Percentiles rank a stretch among this genome's conserved stretches.
Evolutionary conservation across 1,284 basidiomycete genomes (phyloP).

Genomic region (Hortiboletus rubellus): DNA sequence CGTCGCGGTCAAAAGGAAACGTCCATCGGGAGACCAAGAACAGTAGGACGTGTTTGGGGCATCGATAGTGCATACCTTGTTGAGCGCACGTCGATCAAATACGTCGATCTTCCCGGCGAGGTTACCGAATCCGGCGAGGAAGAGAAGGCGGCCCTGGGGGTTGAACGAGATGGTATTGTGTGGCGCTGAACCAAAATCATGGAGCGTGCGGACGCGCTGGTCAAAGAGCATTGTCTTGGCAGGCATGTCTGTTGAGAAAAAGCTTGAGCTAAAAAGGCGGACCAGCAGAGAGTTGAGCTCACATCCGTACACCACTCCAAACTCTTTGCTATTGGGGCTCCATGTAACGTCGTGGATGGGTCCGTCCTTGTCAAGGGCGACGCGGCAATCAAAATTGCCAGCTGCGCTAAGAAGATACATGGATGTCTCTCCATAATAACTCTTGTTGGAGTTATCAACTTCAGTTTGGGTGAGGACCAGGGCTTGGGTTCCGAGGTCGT

Average conservation of each 20-base stretch:
- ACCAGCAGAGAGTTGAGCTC: constrained; percentile 37
- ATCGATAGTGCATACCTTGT: constrained; percentile 84
- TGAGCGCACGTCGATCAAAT: constrained; percentile 85
- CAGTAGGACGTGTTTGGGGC: constrained; percentile 93
- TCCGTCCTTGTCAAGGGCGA: constrained; percentile 94
- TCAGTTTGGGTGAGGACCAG: constrained; percentile 93
- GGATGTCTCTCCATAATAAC: constrained; percentile 97
- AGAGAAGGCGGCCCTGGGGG: constrained; percentile 85
- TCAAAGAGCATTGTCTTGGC: constrained; percentile 93
- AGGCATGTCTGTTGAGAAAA: constrained; percentile 74
- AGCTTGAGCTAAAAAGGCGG: background rate
- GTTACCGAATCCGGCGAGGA: constrained; percentile 95
- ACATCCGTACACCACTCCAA: constrained; percentile 96
- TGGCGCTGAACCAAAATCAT: constrained; percentile 89
- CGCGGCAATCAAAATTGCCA: constrained; percentile 94
- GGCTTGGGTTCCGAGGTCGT: constrained; percentile 84
- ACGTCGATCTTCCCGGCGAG: constrained; percentile 92
- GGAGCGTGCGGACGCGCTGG: constrained; percentile 82
- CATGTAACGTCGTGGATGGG: constrained; percentile 96
- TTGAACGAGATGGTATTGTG: constrained; percentile 95
- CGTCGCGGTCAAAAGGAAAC: constrained; percentile 91
- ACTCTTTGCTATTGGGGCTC: constrained; percentile 98
- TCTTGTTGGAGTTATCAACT: constrained; percentile 96
- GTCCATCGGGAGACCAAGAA: constrained; percentile 95
- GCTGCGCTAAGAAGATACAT: constrained; percentile 92